Percentiles rank a stretch among this genome's conserved stretches.
phyloP scores from a whole-genome alignment of 2,329 filamentous ascomycete species.

The Phyllosticta citribraziliensis region DNA sequence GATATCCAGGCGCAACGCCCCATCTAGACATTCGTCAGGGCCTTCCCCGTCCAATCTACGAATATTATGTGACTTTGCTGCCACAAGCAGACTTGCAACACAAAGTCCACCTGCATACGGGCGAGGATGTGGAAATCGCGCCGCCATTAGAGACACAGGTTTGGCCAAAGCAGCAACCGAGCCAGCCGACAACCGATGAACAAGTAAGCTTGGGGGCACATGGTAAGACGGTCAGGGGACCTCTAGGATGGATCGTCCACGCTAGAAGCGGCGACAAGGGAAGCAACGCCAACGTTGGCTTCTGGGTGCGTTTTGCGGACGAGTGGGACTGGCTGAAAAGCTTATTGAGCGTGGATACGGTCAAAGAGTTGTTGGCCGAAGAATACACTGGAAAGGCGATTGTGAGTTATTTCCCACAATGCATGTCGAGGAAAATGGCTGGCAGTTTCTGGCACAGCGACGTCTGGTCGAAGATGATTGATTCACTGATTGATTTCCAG shows the following conservation, averaged over 20 bases:
- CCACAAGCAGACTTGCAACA: constrained; percentile 20
- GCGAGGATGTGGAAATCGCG: constrained; percentile 21
- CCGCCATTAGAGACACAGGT: constrained; percentile 22
- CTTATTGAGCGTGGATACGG: constrained; percentile 18
- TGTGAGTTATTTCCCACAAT: background rate
- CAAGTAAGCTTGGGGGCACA: constrained; percentile 17
- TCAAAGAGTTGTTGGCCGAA: constrained; percentile 20
- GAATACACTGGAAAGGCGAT: constrained; percentile 19
- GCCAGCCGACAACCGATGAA: constrained; percentile 13
- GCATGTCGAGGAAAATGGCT: too few relatives aligned
- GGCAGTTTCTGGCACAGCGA: too few relatives aligned
- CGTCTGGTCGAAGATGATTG: background rate
- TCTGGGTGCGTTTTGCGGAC: constrained; percentile 25
- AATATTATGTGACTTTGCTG: constrained; percentile 32
- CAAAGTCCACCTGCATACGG: constrained; percentile 20
- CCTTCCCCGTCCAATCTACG: constrained; percentile 30
- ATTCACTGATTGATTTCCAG: background rate
- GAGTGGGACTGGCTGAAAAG: constrained; percentile 25
- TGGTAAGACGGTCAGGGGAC: constrained; percentile 26
- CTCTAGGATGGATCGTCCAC: constrained; percentile 28
- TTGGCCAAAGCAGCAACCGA: constrained; percentile 27
- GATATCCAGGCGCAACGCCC: constrained; percentile 35
- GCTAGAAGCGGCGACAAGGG: constrained; percentile 28
- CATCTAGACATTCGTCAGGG: constrained; percentile 30
- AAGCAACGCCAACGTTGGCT: constrained; percentile 27